Conservation (phyloP, 768 basidiomycete species). For the Podaxis carcinomalis region DNA sequence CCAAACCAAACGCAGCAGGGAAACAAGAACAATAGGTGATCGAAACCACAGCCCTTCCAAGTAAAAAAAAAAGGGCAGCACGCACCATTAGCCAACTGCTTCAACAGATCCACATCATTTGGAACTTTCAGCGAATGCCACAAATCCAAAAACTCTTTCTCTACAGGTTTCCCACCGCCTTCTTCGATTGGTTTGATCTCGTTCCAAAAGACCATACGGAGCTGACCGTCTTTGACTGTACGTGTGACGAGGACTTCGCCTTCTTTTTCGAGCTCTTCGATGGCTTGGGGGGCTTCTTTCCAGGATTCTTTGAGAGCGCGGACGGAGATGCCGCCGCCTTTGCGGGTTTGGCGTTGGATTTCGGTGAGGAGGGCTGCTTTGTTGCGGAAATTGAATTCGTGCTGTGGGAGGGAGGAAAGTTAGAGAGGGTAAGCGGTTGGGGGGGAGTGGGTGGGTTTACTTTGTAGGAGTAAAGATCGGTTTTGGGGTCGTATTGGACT, state of each 20-base stretch:
- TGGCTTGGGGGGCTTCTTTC: slow-evolving; percentile 69
- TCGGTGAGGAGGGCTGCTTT: slow-evolving; percentile 82
- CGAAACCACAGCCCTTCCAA: slow-evolving; percentile 6
- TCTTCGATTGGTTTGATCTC: slow-evolving; percentile 79
- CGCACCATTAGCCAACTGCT: slow-evolving; percentile 70
- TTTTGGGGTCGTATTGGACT: slow-evolving; percentile 77
- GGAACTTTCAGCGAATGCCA: slow-evolving; percentile 87
- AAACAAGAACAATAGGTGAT: background rate
- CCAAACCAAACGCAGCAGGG: slow-evolving; percentile 9
- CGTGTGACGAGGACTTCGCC: slow-evolving; percentile 62
- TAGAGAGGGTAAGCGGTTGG: background rate
- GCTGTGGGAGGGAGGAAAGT: slow-evolving; percentile 36
- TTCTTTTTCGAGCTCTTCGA: slow-evolving; percentile 20
- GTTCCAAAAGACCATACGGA: slow-evolving; percentile 88
- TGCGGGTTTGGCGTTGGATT: slow-evolving; percentile 80
- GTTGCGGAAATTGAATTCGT: slow-evolving; percentile 81
- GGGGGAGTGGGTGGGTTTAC: slow-evolving; percentile 31
- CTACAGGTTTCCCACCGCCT: slow-evolving; percentile 64
- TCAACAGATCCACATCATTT: slow-evolving; percentile 78
- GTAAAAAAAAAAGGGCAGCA: background rate
- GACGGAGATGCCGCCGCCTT: slow-evolving; percentile 82
- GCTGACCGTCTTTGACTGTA: slow-evolving; percentile 75
- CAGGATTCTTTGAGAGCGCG: slow-evolving; percentile 86
- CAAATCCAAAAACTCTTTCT: slow-evolving; percentile 84
- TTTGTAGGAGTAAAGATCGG: slow-evolving; percentile 83